A percentile compares a stretch with the other conserved stretches of the same genome.
Evolutionary conservation across 768 basidiomycete species (phyloP).

Genomic region (Leccinellum albellum): DNA sequence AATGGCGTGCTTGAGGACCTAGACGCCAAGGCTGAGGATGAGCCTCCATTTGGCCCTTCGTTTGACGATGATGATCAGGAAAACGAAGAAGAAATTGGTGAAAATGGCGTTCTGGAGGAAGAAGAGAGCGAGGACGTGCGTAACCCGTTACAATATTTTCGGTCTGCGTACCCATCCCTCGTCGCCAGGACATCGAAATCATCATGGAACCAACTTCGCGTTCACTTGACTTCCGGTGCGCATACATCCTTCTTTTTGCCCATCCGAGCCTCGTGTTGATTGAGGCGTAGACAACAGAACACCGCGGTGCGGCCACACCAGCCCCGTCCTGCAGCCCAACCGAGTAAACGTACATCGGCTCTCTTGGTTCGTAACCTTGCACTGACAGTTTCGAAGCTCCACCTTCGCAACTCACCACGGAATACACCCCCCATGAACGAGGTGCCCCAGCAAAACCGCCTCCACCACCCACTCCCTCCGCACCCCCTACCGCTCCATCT

Average conservation of each 20-base stretch:
- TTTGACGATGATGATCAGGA: slow-evolving; percentile 21
- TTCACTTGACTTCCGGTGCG: slow-evolving; percentile 72
- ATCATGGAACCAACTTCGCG: slow-evolving; percentile 79
- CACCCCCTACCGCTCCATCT: slow-evolving; percentile 19
- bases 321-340: slow-evolving; percentile 30
- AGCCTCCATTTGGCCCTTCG: slow-evolving; percentile 28
- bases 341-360: slow-evolving; percentile 28
- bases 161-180: slow-evolving; percentile 2
- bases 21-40: slow-evolving; percentile 43
- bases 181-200: slow-evolving; percentile 75
- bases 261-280: not conserved
- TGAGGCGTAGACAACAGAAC: slow-evolving; percentile 33
- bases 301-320: slow-evolving; percentile 29
- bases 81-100: slow-evolving; percentile 22
- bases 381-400: slow-evolving; percentile 23
- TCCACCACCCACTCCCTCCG: slow-evolving; percentile 16
- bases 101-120: slow-evolving; percentile 37
- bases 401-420: slow-evolving; percentile 68
- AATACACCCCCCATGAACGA: slow-evolving; percentile 74
- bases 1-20: slow-evolving; percentile 50
- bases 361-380: not conserved
- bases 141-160: slow-evolving; percentile 5
- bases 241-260: not conserved
- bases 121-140: slow-evolving; percentile 47
- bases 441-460: slow-evolving; percentile 40